phyloP scores from a whole-genome alignment of 2,329 filamentous ascomycete genomes.

The Ophiostoma sp. region DNA sequence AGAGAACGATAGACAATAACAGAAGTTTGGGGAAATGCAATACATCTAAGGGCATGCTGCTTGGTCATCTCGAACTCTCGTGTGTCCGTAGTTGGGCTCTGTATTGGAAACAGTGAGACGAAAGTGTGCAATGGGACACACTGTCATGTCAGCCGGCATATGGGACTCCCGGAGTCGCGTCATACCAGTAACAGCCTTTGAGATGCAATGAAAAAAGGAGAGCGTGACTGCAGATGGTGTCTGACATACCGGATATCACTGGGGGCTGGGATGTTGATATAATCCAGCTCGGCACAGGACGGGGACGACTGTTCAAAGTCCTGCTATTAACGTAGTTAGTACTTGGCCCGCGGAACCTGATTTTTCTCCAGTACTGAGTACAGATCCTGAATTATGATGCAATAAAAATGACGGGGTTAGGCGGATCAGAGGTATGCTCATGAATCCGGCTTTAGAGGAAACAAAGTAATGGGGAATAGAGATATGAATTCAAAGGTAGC shows the following conservation, averaged over 20 bases:
- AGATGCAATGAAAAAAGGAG: neutral
- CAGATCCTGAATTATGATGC: neutral
- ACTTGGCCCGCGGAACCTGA: neutral
- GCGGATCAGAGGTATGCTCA: neutral
- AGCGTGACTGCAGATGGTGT: too few species aligned
- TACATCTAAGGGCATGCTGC: neutral
- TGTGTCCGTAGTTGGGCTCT: neutral
- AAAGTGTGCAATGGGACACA: neutral
- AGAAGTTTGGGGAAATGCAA: neutral
- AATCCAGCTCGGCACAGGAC: slow-evolving; percentile 47
- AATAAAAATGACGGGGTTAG: neutral
- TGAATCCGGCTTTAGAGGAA: neutral
- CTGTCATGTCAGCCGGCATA: neutral
- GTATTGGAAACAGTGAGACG: neutral
- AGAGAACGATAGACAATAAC: neutral
- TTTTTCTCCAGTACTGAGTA: neutral
- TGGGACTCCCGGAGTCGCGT: neutral
- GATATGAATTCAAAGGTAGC: neutral
- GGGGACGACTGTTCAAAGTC: slow-evolving; percentile 52
- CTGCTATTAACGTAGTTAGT: slow-evolving; percentile 35
- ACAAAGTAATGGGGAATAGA: neutral
- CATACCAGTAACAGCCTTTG: neutral
- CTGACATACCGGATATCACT: slow-evolving; percentile 52
- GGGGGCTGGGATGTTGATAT: slow-evolving; percentile 48
- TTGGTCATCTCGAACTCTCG: neutral